Conservation (phyloP, 2,329 filamentous ascomycete species). For the Fusarium sp. region DNA sequence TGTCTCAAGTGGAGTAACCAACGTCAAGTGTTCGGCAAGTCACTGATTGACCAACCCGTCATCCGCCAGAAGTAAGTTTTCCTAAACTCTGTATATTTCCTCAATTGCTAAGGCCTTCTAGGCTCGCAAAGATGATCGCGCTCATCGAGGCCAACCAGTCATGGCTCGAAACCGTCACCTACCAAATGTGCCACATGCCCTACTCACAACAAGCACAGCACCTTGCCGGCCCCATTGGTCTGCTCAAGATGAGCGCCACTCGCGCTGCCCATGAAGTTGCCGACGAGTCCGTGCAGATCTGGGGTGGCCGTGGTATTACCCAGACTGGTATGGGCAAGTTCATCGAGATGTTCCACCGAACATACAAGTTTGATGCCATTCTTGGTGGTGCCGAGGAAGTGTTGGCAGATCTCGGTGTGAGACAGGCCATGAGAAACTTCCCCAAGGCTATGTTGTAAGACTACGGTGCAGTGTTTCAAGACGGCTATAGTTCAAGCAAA, state of each 20-base stretch:
- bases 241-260: conserved; percentile 84
- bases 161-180: conserved; percentile 86
- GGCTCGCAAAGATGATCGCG: conserved; percentile 87
- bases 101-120: conserved; percentile 44
- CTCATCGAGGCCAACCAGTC: conserved; percentile 84
- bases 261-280: conserved; percentile 84
- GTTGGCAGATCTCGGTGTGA: conserved; percentile 81
- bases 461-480: neutral
- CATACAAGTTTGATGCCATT: conserved; percentile 84
- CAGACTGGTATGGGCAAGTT: conserved; percentile 85
- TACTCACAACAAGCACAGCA: conserved; percentile 80
- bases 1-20: conserved; percentile 91
- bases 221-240: conserved; percentile 82
- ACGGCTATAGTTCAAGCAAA: neutral
- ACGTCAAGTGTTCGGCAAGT: conserved; percentile 85
- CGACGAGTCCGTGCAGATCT: conserved; percentile 87
- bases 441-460: conserved; percentile 82
- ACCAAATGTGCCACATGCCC: conserved; percentile 89
- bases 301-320: conserved; percentile 83
- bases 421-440: conserved; percentile 86
- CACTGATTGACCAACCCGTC: conserved; percentile 83
- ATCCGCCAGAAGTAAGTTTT: conserved; percentile 78
- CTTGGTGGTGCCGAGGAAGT: conserved; percentile 87
- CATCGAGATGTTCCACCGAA: conserved; percentile 86
- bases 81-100: neutral